Conservation (phyloP, 2,329 filamentous ascomycete genomes). For the Metarhizium album region DNA sequence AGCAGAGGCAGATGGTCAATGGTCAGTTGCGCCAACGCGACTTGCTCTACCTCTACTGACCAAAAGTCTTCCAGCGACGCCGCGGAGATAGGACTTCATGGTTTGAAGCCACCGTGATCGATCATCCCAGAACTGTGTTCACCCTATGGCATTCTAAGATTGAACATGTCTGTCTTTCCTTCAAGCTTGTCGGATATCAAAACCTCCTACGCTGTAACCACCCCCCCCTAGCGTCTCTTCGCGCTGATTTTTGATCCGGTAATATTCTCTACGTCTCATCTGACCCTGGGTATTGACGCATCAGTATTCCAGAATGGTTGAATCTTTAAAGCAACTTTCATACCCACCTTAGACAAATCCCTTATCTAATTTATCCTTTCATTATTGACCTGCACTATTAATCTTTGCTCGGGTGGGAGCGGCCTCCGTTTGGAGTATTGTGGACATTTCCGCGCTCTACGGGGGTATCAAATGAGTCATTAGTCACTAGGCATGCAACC, state of each 20-base stretch:
- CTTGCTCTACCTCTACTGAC: constrained; percentile 34
- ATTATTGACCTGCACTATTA: background rate
- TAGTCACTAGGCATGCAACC: no score
- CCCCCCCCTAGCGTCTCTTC: background rate
- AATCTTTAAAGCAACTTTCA: background rate
- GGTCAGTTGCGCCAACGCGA: constrained; percentile 36
- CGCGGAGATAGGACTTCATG: constrained; percentile 33
- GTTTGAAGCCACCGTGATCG: constrained; percentile 15
- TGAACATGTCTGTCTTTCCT: background rate
- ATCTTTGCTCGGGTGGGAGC: no score
- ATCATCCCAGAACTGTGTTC: background rate
- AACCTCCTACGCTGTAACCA: background rate
- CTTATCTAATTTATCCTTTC: background rate
- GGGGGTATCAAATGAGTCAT: no score
- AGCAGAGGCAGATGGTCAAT: constrained; percentile 65
- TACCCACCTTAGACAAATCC: constrained; percentile 1
- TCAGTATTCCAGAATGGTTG: background rate
- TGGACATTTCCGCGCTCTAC: no score
- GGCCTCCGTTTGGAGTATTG: no score
- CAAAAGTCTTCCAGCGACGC: constrained; percentile 29
- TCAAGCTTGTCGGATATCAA: background rate
- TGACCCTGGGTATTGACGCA: background rate
- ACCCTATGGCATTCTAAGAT: background rate
- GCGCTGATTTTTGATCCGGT: background rate
- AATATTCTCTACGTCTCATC: background rate